Conservation (phyloP, 2,329 filamentous ascomycete species). For the Rhynchosporium agropyri region DNA sequence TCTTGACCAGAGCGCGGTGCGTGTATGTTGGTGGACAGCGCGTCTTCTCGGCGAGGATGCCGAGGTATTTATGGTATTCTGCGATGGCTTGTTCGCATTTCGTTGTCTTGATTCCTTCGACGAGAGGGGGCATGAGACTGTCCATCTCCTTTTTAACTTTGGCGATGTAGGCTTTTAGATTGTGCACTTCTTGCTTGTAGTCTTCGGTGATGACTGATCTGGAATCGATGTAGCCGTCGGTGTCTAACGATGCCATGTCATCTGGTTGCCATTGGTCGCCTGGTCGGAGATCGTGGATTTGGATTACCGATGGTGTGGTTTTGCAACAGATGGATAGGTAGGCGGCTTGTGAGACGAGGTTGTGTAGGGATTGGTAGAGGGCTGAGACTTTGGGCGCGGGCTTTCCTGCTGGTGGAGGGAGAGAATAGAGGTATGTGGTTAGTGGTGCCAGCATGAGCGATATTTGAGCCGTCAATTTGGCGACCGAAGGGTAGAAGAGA, state of each 20-base stretch:
- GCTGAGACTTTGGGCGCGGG: constrained; percentile 19
- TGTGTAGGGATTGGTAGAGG: constrained; percentile 37
- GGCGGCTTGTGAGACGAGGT: constrained; percentile 35
- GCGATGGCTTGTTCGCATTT: no score
- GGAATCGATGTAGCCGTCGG: constrained; percentile 18
- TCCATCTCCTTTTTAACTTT: background rate
- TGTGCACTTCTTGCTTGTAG: background rate
- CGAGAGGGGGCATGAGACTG: background rate
- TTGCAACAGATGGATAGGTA: constrained; percentile 35
- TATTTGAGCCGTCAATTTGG: constrained; percentile 55
- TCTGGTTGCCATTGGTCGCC: constrained; percentile 28
- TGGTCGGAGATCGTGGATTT: constrained; percentile 26
- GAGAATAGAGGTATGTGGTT: constrained; percentile 30
- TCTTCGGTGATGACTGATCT: constrained; percentile 21
- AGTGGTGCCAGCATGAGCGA: constrained; percentile 42
- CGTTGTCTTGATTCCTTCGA: background rate
- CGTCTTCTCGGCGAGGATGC: background rate
- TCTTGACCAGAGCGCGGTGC: constrained; percentile 28
- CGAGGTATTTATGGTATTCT: no score
- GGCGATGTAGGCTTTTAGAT: background rate
- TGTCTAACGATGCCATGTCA: constrained; percentile 29
- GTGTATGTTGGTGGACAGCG: background rate
- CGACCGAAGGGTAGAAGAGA: constrained; percentile 48
- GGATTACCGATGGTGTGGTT: constrained; percentile 36
- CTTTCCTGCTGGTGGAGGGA: constrained; percentile 3